These are phyloP conservation scores for Fremontodendron californicum DNA, from an alignment of 345 rosid genomes.

Conservation along the genomic window DNA sequence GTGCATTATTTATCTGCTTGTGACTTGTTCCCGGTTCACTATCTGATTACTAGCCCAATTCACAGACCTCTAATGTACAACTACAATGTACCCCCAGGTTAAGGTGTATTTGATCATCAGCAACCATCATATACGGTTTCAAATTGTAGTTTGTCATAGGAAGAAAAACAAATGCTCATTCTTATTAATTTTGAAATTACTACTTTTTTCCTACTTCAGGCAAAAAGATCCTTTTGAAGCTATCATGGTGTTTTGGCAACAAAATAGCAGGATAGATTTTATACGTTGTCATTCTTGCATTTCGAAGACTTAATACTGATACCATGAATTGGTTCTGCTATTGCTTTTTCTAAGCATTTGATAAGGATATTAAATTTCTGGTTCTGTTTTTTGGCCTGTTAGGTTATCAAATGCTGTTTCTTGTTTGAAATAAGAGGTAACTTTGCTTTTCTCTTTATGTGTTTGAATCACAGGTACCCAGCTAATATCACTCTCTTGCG, in stretches of 20 bases:
- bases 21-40: background rate
- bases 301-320: background rate
- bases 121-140: background rate
- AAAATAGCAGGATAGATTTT: background rate
- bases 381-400: background rate
- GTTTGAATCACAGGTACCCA: slow-evolving; percentile 62
- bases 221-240: background rate
- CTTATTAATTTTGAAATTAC: background rate
- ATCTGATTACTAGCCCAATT: background rate
- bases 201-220: background rate
- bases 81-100: background rate
- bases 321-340: background rate
- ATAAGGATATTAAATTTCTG: background rate
- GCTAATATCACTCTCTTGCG: slow-evolving; percentile 97
- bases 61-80: background rate
- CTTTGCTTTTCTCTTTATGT: slow-evolving; percentile 3
- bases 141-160: background rate
- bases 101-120: background rate
- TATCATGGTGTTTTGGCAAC: background rate
- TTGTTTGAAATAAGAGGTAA: slow-evolving; percentile 9
- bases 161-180: background rate
- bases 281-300: background rate
- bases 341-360: background rate
- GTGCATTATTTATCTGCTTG: background rate
- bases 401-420: background rate